These are phyloP conservation scores for Diddensiella caesifluorescens DNA, from an alignment of 805 yeast species.

Conservation along the genomic window DNA sequence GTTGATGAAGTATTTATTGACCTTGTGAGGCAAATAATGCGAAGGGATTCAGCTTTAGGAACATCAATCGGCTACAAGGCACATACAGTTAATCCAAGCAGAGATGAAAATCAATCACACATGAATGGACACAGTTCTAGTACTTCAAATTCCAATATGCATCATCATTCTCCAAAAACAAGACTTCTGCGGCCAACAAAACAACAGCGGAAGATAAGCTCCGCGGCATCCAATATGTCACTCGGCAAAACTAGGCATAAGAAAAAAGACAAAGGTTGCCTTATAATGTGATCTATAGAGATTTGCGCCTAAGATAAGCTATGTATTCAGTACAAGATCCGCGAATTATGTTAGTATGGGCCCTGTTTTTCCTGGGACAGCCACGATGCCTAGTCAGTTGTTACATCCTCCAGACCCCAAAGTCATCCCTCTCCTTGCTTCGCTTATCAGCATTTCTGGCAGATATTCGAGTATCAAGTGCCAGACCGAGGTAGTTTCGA, in stretches of 20 bases:
- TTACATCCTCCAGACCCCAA: constrained; percentile 32
- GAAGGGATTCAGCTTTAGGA: constrained; percentile 47
- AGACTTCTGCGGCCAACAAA: constrained; percentile 1
- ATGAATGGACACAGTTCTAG: too few relatives aligned
- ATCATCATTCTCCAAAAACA: background rate
- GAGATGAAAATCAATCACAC: constrained; percentile 4
- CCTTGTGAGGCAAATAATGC: constrained; percentile 82
- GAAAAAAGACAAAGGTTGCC: constrained; percentile 21
- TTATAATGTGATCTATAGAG: constrained; percentile 20
- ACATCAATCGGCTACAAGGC: constrained; percentile 6
- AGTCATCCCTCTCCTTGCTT: constrained; percentile 18
- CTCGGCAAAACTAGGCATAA: constrained; percentile 2
- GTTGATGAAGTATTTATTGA: constrained; percentile 89
- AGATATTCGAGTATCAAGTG: constrained; percentile 23
- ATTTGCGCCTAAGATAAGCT: too few relatives aligned
- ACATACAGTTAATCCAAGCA: constrained; percentile 6
- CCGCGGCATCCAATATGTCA: too few relatives aligned
- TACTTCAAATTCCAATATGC: too few relatives aligned
- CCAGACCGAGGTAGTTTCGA: constrained; percentile 28
- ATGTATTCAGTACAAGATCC: too few relatives aligned
- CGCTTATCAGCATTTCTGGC: constrained; percentile 10
- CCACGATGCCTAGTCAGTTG: too few relatives aligned
- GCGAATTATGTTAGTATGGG: too few relatives aligned
- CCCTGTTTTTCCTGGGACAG: too few relatives aligned
- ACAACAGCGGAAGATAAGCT: constrained; percentile 2